Base-by-base conservation (phyloP, 768 basidiomycete species). In the Pulveroboletus sp. region DNA sequence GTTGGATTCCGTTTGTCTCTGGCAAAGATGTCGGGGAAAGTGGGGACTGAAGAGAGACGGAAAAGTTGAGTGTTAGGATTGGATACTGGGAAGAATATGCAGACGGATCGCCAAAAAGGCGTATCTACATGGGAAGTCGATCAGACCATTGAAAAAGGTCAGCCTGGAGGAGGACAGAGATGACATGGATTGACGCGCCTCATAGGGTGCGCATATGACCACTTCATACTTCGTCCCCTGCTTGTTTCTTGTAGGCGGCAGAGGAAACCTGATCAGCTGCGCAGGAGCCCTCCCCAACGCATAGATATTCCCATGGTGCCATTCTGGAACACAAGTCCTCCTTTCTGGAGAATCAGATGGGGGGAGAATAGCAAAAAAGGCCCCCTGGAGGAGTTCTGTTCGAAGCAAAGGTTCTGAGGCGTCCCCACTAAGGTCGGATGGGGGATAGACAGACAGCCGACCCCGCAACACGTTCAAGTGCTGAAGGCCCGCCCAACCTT, bases 221-320 rank as follows among this genome's bases (percentile, higher is more conserved):
- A 93, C 59, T 46, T 84, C 76, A 57, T 89, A 93, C 15, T 61
- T 71, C 17, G 76, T 83, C 33, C 76, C 77, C 14, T 53, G 24
- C 17, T 72, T 79, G 6, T 33, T 53, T 15, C 38, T 46, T 18
- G 47, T 8, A 0, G 78, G 81, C 13, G 66, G 58, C 3, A 58
- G 60, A 28, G 83, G 86, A 40, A 86, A 70, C 24, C 63, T 65
- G 31, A 83, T 73, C 31, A 69, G 50, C 49, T 77, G 79, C 14
- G 74, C 72, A 10, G 79, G 73, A 17, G 80, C 68, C 27, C 71
- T 69, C 50, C 81, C 76, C 67, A 86, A 73, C 21, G 73, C 71
- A 63, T 95, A 95, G n/a, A 95, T 82, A 62, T 95, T 90, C 31
- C 90, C 92, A n/a, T 80, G 68, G 63, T 85, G 77, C 92, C 92